These are phyloP conservation scores for Dipteronia sinensis DNA, from an alignment of 345 rosid species.

Conservation along the genomic window DNA sequence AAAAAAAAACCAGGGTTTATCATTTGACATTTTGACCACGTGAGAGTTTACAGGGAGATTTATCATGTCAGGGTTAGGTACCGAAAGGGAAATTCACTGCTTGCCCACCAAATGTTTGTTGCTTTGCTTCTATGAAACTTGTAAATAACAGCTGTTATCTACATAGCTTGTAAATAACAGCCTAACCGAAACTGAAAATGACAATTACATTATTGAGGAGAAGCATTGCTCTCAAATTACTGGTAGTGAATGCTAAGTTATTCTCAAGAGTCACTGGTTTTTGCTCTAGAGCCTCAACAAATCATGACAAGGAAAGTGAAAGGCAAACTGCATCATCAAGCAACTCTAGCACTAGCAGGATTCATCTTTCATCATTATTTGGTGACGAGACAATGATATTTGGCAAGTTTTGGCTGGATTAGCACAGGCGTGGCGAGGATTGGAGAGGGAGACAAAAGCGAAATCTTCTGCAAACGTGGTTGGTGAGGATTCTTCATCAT, in stretches of 20 bases:
- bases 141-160: background rate
- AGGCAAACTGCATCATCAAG: slow-evolving; percentile 10
- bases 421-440: slow-evolving; percentile 50
- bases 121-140: slow-evolving; percentile 26
- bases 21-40: no score
- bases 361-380: slow-evolving; percentile 41
- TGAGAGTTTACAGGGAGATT: background rate
- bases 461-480: slow-evolving; percentile 13
- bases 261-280: slow-evolving; percentile 23
- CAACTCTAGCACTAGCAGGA: slow-evolving; percentile 15
- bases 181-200: slow-evolving; percentile 25
- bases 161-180: background rate
- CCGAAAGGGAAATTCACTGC: background rate
- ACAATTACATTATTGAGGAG: slow-evolving; percentile 30
- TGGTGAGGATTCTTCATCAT: slow-evolving; percentile 22
- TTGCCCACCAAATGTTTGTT: slow-evolving; percentile 37
- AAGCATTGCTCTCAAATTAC: slow-evolving; percentile 13
- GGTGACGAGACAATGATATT: slow-evolving; percentile 38
- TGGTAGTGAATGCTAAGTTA: slow-evolving; percentile 15
- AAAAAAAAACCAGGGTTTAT: no score
- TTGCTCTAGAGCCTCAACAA: no score
- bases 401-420: slow-evolving; percentile 73
- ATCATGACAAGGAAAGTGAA: slow-evolving; percentile 14
- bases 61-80: background rate
- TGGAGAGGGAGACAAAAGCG: slow-evolving; percentile 22